Conservation (phyloP, 2,329 filamentous ascomycete species). For the Leptodontidium sp. region DNA sequence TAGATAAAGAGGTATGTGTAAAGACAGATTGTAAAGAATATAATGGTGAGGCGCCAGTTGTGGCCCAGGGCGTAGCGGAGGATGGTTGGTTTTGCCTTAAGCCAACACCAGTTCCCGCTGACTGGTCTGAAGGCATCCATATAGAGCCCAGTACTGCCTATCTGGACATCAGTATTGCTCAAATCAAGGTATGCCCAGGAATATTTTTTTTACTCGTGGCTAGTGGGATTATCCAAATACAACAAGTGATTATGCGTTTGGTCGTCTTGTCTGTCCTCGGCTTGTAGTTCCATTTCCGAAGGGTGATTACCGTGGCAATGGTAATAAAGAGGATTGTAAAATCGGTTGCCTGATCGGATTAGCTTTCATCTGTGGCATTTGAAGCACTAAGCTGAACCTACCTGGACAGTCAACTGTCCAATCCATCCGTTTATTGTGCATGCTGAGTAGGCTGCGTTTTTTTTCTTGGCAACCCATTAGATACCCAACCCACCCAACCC, state of each 20-base stretch:
- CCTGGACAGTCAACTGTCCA: conserved; percentile 55
- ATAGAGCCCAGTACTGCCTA: conserved; percentile 27
- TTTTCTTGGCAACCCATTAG: too few relatives aligned
- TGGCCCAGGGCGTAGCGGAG: conserved; percentile 51
- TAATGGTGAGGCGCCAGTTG: conserved; percentile 50
- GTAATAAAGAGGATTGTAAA: conserved; percentile 56
- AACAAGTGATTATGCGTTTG: conserved; percentile 24
- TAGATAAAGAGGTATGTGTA: conserved; percentile 51
- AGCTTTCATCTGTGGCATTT: background rate
- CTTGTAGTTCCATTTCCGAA: conserved; percentile 49
- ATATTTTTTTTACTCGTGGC: conserved; percentile 26
- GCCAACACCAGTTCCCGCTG: conserved; percentile 54
- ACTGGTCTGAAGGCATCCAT: conserved; percentile 43
- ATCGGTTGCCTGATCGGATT: conserved; percentile 45
- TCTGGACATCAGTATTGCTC: background rate
- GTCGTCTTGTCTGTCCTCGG: conserved; percentile 36
- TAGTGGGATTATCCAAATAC: conserved; percentile 31
- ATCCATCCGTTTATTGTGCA: conserved; percentile 55
- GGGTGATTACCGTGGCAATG: conserved; percentile 52
- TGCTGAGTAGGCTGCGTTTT: too few relatives aligned
- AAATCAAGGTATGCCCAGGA: background rate
- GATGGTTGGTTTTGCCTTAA: conserved; percentile 41
- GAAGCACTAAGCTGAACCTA: background rate
- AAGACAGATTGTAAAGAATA: conserved; percentile 47
- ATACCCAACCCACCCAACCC: too few relatives aligned